Evolutionary conservation across 2,329 filamentous ascomycete genomes (phyloP), one percentile per base, ranked within the genome.

Genomic region (Ilyonectria sp.): DNA sequence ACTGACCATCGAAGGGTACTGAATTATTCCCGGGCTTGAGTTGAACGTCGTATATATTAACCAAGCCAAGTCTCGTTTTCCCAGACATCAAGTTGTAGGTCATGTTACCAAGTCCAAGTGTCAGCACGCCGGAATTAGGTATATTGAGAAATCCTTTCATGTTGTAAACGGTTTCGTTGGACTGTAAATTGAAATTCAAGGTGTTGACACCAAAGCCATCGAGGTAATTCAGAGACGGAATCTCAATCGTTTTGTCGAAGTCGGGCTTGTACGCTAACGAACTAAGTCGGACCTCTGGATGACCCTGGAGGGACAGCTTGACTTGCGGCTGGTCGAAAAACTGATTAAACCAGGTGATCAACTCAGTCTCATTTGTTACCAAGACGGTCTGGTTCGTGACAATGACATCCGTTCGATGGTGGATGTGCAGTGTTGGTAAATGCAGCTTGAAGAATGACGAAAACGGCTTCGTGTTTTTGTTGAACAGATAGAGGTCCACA

Each of bases 91-190:
- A 59, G 49, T 85, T 83, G 17, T 86, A 79, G 0, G 82, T 83
- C n/a, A 86, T 56, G 70, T 86, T 83, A 11, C 85, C 85, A 4
- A 85, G 76, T 0, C 80, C 82, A 6, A 86, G 81, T 1, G 79
- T 79, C 2, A 87, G 76, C 1, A 80, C 74, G 2, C 84, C 83
- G 37, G 77, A 75, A 69, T 87, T 87, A 2, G 85, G 85, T 17
- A 87, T 71, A 49, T 78, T 82, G 9, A 86, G 75, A 1, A 76
- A 75, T 1, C 84, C 85, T 29, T 77, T 78, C 60, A 86, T 72
- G 68, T 86, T 86, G 56, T 77, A 78, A 11, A 82, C 82, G 17
- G 83, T 78, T 0, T 75, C 73, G 26, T 78, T 76, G 6, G 81
- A 72, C 1, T 82, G 80, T 2, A 83, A 68, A 13, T 83, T 63